Percentiles rank a stretch among this genome's conserved stretches.
phyloP scores from a whole-genome alignment of 257 asterid species.

The Solanum clarkiae region DNA sequence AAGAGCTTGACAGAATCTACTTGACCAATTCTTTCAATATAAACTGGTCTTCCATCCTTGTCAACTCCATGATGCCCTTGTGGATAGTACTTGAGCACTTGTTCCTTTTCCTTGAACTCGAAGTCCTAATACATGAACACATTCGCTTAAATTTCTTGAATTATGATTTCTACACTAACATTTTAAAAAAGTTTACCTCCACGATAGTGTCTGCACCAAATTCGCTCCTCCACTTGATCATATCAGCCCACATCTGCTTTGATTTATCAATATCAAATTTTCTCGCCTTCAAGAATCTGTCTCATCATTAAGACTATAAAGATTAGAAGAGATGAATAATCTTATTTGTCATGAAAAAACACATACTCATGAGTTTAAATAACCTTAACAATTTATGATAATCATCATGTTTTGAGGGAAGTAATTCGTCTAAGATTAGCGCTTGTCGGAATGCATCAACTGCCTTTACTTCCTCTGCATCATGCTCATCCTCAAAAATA shows the following conservation, averaged over 20 bases:
- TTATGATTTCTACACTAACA: background rate
- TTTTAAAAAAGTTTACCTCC: slow-evolving; percentile 38
- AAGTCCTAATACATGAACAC: slow-evolving; percentile 32
- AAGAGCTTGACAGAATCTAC: slow-evolving; percentile 82
- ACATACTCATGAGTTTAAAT: background rate
- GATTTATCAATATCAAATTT: slow-evolving; percentile 78
- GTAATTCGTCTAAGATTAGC: slow-evolving; percentile 74
- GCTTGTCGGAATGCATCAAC: slow-evolving; percentile 89
- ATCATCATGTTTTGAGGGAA: slow-evolving; percentile 82
- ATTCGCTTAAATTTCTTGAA: background rate
- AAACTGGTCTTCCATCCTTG: slow-evolving; percentile 86
- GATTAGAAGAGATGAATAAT: background rate
- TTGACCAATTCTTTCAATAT: slow-evolving; percentile 76
- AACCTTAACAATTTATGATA: slow-evolving; percentile 84
- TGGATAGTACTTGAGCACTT: slow-evolving; percentile 80
- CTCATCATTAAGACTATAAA: background rate
- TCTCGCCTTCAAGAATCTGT: slow-evolving; percentile 87
- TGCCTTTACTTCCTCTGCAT: slow-evolving; percentile 74
- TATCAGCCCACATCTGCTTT: slow-evolving; percentile 96
- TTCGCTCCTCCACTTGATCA: slow-evolving; percentile 95
- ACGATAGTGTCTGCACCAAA: slow-evolving; percentile 62
- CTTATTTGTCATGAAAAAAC: background rate
- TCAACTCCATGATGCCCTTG: slow-evolving; percentile 96
- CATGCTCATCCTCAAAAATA: slow-evolving; percentile 67
- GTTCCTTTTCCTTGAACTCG: slow-evolving; percentile 67